A percentile compares a stretch with the other conserved stretches of the same genome.
These are phyloP conservation scores for Funneliformis mosseae DNA, from an alignment of 192 early-diverging fungal species.

Conservation along the genomic window DNA sequence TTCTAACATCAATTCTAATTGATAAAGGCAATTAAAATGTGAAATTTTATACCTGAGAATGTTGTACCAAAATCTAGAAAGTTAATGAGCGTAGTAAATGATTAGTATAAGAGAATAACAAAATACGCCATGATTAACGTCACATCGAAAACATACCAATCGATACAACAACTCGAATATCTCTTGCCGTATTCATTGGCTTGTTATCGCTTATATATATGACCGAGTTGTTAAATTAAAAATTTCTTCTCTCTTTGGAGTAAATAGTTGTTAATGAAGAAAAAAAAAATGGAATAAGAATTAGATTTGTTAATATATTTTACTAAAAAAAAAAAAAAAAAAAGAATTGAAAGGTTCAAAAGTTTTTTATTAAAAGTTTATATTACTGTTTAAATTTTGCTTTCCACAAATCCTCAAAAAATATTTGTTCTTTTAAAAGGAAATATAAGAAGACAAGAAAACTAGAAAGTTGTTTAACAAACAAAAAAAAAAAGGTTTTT, in stretches of 20 bases:
- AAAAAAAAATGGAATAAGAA: too few relatives aligned
- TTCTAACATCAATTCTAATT: not conserved
- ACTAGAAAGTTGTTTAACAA: too few relatives aligned
- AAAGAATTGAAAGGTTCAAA: too few relatives aligned
- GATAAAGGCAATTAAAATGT: not conserved
- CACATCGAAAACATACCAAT: not conserved
- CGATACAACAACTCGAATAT: conserved; percentile 28
- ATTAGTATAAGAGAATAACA: not conserved
- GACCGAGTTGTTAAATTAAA: not conserved
- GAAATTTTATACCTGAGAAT: conserved; percentile 23
- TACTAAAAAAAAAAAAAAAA: too few relatives aligned
- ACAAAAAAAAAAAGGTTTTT: too few relatives aligned
- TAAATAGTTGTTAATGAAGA: too few relatives aligned
- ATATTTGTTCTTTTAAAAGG: too few relatives aligned
- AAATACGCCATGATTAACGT: not conserved
- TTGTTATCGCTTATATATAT: not conserved
- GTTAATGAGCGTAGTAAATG: not conserved
- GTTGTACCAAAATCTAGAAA: conserved; percentile 27
- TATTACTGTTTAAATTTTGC: too few relatives aligned
- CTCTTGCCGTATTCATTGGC: not conserved
- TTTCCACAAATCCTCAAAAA: too few relatives aligned
- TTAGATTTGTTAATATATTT: too few relatives aligned
- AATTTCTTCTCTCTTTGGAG: not conserved
- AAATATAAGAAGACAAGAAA: too few relatives aligned
- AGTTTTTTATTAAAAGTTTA: too few relatives aligned